These are phyloP conservation scores for Solanum sejunctum DNA, from an alignment of 257 asterid genomes.

Conservation along the genomic window DNA sequence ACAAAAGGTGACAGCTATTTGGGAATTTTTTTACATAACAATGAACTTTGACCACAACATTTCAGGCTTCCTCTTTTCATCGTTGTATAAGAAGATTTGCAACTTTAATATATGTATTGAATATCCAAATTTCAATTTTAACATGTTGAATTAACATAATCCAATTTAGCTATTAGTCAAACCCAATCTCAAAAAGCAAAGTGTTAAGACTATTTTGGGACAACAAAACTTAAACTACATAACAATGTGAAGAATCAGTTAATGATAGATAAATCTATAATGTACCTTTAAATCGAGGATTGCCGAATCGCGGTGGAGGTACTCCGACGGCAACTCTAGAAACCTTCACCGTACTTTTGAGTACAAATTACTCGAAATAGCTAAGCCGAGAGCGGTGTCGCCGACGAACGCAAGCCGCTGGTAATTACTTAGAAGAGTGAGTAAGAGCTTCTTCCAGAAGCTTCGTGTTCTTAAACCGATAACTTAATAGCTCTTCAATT, in stretches of 20 bases:
- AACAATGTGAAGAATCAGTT: background rate
- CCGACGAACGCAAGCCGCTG: constrained; percentile 78
- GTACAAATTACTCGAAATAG: constrained; percentile 36
- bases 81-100: background rate
- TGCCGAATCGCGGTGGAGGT: constrained; percentile 25
- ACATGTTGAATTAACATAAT: background rate
- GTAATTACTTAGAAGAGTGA: constrained; percentile 46
- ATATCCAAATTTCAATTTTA: background rate
- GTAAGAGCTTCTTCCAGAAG: constrained; percentile 70
- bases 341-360: constrained; percentile 55
- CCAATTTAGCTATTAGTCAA: background rate
- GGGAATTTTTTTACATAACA: background rate
- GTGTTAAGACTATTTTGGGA: background rate
- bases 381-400: constrained; percentile 51
- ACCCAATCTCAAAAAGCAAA: too few species aligned
- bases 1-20: background rate
- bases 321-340: constrained; percentile 62
- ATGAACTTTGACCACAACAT: background rate
- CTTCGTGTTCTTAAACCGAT: constrained; percentile 31
- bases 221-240: background rate
- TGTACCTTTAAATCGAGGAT: background rate
- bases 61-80: background rate
- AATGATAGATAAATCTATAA: background rate
- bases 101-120: background rate
- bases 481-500: constrained; percentile 38